Percentiles rank a stretch among this genome's conserved stretches.
phyloP scores from a whole-genome alignment of 163 green algal species.

The Chlorella variabilis region DNA sequence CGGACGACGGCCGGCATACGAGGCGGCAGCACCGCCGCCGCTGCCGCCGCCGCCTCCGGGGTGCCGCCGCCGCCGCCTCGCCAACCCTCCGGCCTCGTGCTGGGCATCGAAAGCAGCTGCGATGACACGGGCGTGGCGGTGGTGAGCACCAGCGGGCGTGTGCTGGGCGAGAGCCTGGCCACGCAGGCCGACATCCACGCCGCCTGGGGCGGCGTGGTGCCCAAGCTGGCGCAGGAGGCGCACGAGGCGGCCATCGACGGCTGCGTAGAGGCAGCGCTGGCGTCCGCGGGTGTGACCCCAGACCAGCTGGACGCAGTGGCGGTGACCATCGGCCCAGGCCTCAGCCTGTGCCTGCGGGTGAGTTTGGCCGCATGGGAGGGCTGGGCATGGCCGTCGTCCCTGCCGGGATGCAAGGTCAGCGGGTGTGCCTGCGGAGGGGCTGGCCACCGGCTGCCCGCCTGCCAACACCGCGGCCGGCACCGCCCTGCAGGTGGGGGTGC shows the following conservation, averaged over 20 bases:
- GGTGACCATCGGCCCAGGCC: constrained; percentile 94
- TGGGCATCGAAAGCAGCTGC: constrained; percentile 93
- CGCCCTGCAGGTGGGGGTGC: constrained; percentile 86
- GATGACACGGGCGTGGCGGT: constrained; percentile 92
- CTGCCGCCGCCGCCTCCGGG: background rate
- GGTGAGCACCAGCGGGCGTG: constrained; percentile 66
- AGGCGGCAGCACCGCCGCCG: too few species aligned
- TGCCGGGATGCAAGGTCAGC: background rate
- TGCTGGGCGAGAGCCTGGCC: constrained; percentile 67
- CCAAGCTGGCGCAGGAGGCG: constrained; percentile 88
- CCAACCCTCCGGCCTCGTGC: constrained; percentile 54
- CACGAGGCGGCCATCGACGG: constrained; percentile 91
- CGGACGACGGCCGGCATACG: background rate
- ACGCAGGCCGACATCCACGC: constrained; percentile 86
- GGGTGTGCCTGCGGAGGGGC: too few species aligned
- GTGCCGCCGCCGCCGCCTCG: background rate
- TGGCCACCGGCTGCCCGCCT: too few species aligned
- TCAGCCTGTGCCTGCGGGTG: constrained; percentile 92
- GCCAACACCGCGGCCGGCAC: too few species aligned
- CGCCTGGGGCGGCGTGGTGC: constrained; percentile 95
- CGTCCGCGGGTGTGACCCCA: constrained; percentile 61
- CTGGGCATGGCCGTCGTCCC: background rate
- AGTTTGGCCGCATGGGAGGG: background rate
- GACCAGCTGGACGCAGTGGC: constrained; percentile 87
- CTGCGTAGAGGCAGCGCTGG: constrained; percentile 77